These are phyloP conservation scores for Leptographium wingfieldii DNA, from an alignment of 2,329 filamentous ascomycete species.

Conservation along the genomic window DNA sequence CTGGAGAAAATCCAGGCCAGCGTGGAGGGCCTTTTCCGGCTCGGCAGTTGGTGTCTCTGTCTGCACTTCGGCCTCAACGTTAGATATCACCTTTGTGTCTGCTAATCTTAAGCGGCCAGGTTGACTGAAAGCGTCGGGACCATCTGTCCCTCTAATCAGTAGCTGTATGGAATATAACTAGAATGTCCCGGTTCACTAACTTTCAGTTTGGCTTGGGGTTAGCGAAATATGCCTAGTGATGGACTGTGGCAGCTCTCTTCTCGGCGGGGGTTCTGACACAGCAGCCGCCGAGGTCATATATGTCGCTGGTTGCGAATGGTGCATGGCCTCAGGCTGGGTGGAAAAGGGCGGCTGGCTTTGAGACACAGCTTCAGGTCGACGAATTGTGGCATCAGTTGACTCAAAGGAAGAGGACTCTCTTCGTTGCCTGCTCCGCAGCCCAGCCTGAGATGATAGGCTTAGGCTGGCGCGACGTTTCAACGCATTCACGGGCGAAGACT, in stretches of 20 bases:
- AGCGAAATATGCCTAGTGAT: constrained; percentile 7
- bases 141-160: not conserved
- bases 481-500: not conserved
- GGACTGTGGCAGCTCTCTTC: constrained; percentile 7
- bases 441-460: not conserved
- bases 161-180: not conserved
- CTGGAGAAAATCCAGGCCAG: constrained; percentile 5
- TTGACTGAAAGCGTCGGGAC: not conserved
- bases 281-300: not conserved
- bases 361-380: not conserved
- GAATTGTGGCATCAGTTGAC: not conserved
- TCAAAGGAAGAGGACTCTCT: constrained; percentile 1
- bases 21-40: not conserved
- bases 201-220: constrained; percentile 2
- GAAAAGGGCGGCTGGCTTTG: not conserved
- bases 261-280: constrained; percentile 7
- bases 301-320: not conserved
- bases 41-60: not conserved
- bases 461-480: not conserved
- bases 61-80: constrained; percentile 2
- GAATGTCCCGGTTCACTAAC: not conserved
- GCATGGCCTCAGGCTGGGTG: not conserved
- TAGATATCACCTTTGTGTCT: not conserved
- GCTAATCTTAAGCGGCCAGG: not conserved
- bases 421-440: not conserved